Conservation (phyloP, 2,329 filamentous ascomycete genomes). For the Graphilbum fragrans region DNA sequence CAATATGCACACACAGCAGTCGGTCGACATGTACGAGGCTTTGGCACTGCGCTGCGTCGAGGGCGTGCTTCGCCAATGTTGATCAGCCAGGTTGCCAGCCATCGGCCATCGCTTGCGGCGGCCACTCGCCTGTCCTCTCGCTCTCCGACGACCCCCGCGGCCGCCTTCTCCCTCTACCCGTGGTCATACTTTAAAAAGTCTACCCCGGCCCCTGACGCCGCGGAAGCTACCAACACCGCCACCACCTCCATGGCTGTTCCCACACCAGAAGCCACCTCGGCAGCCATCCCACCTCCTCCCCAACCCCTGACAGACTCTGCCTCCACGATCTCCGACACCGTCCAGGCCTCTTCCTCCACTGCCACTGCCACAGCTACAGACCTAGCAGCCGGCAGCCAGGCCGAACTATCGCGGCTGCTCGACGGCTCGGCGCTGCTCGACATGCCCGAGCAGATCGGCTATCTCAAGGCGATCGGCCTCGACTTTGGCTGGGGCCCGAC, state of each 20-base stretch:
- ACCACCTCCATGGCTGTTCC: too few relatives aligned
- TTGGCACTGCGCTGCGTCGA: slow-evolving; percentile 17
- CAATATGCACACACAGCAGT: too few relatives aligned
- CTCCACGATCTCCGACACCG: neutral
- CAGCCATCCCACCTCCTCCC: too few relatives aligned
- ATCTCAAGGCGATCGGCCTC: slow-evolving; percentile 68
- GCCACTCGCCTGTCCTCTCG: slow-evolving; percentile 7
- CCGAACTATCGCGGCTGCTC: slow-evolving; percentile 14
- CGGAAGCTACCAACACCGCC: neutral
- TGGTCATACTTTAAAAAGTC: slow-evolving; percentile 5
- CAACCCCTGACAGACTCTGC: neutral
- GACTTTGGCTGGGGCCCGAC: slow-evolving; percentile 82
- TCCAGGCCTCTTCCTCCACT: neutral
- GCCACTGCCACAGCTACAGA: too few relatives aligned
- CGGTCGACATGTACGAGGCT: slow-evolving; percentile 7
- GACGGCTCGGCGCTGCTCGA: slow-evolving; percentile 33
- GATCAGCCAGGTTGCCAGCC: slow-evolving; percentile 2
- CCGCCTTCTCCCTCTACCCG: slow-evolving; percentile 11
- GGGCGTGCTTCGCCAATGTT: neutral
- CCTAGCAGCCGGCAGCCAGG: slow-evolving; percentile 4
- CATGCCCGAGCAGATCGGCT: slow-evolving; percentile 68
- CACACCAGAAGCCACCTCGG: neutral
- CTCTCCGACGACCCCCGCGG: slow-evolving; percentile 8
- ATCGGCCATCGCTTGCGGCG: neutral
- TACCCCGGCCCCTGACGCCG: neutral